These are phyloP conservation scores for Plasmodium gallinaceum DNA, from an alignment of 169 alveolate species.

Conservation along the genomic window DNA sequence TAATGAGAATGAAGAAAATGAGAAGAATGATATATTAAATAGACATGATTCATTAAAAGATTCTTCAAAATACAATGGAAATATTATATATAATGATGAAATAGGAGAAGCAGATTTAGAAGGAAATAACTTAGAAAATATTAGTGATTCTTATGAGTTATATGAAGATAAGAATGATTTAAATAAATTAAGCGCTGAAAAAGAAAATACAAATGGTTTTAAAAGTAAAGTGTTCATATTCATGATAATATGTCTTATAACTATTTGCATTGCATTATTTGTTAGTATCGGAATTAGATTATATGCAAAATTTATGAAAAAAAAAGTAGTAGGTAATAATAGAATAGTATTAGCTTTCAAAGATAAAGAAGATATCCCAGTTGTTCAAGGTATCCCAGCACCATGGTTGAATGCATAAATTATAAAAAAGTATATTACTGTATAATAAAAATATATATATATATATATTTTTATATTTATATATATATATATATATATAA, in stretches of 20 bases:
- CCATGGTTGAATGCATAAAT: constrained; percentile 6
- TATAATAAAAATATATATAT: not conserved
- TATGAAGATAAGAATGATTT: not conserved
- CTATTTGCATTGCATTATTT: not conserved
- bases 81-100: not conserved
- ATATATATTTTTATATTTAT: too few species aligned
- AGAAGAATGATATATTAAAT: too few species aligned
- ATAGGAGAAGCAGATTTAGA: not conserved
- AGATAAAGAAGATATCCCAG: constrained; percentile 11
- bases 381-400: constrained; percentile 10
- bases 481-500: too few species aligned
- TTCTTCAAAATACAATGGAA: not conserved
- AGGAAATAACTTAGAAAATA: not conserved
- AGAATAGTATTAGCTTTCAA: not conserved
- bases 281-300: not conserved
- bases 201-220: not conserved
- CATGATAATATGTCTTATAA: not conserved
- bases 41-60: too few species aligned
- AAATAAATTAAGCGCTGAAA: too few species aligned
- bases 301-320: constrained; percentile 1
- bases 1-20: not conserved
- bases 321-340: not conserved
- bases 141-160: not conserved
- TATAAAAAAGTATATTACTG: not conserved
- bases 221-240: not conserved